These are phyloP conservation scores for Nicotiana obtusifolia DNA, from an alignment of 257 asterid species.

Conservation along the genomic window DNA sequence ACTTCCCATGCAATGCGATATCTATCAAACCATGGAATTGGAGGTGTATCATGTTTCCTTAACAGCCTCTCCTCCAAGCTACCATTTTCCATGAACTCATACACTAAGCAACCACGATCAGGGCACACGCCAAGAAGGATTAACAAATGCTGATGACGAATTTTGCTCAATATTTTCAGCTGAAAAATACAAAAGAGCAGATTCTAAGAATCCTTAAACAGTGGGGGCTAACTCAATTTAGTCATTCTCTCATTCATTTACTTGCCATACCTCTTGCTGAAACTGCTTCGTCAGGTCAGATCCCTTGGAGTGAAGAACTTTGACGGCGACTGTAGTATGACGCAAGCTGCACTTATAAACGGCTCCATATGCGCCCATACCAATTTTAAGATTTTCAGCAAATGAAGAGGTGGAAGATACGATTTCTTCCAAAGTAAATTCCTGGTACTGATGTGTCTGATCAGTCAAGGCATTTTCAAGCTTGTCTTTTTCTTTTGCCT, in stretches of 20 bases:
- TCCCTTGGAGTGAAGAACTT: conserved; percentile 64
- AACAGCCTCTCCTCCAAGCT: conserved; percentile 69
- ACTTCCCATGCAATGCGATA: conserved; percentile 80
- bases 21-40: conserved; percentile 71
- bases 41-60: conserved; percentile 45
- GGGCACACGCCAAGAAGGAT: conserved; percentile 87
- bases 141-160: conserved; percentile 81
- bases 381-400: conserved; percentile 61
- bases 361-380: conserved; percentile 83
- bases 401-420: conserved; percentile 60
- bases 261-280: conserved; percentile 71
- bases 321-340: conserved; percentile 81
- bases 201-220: background rate
- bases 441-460: conserved; percentile 41
- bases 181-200: conserved; percentile 25
- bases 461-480: conserved; percentile 63
- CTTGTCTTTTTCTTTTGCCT: conserved; percentile 57
- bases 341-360: conserved; percentile 80
- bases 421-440: conserved; percentile 83
- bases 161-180: conserved; percentile 75
- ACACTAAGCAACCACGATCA: conserved; percentile 65
- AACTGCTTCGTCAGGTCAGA: conserved; percentile 53
- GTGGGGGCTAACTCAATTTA: background rate
- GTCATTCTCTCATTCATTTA: background rate
- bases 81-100: conserved; percentile 90